Evolutionary conservation across 495 filamentous ascomycete species (phyloP).

Genomic region (Aspergillus bridgeri): DNA sequence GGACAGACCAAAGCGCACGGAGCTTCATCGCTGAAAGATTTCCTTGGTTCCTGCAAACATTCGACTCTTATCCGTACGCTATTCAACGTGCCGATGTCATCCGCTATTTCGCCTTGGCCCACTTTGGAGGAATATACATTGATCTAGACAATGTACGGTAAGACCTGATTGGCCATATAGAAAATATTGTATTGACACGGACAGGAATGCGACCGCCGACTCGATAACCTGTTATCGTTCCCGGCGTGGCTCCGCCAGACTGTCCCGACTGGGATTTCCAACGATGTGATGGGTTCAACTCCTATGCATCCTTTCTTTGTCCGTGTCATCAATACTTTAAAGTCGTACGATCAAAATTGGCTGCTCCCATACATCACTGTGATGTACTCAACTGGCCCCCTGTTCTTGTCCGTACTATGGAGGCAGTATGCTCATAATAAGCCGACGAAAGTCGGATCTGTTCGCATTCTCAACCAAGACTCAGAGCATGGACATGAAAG

Average conservation of each 20-base stretch:
- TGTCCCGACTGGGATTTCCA: slow-evolving; percentile 79
- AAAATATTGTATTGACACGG: slow-evolving; percentile 1
- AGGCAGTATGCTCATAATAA: slow-evolving; percentile 60
- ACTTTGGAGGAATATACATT: slow-evolving; percentile 85
- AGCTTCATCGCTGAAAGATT: slow-evolving; percentile 76
- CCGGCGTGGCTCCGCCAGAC: slow-evolving; percentile 82
- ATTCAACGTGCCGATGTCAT: slow-evolving; percentile 88
- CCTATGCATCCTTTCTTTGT: slow-evolving; percentile 83
- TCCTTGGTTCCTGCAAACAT: slow-evolving; percentile 82
- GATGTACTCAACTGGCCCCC: slow-evolving; percentile 84
- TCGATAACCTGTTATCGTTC: slow-evolving; percentile 78
- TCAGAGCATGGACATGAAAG: slow-evolving; percentile 68
- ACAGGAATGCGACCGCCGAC: slow-evolving; percentile 76
- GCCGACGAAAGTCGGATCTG: slow-evolving; percentile 39
- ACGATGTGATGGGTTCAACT: slow-evolving; percentile 81
- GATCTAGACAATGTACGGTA: slow-evolving; percentile 80
- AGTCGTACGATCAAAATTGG: slow-evolving; percentile 72
- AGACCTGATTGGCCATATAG: slow-evolving; percentile 8
- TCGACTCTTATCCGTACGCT: slow-evolving; percentile 72
- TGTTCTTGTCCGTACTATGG: slow-evolving; percentile 84
- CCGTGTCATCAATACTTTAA: slow-evolving; percentile 63
- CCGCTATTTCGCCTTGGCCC: slow-evolving; percentile 79
- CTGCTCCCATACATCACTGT: slow-evolving; percentile 81
- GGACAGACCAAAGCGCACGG: slow-evolving; percentile 74
- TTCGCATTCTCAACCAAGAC: slow-evolving; percentile 56